These are phyloP conservation scores for Stylonectria norvegica DNA, from an alignment of 2,329 filamentous ascomycete genomes.

Conservation along the genomic window DNA sequence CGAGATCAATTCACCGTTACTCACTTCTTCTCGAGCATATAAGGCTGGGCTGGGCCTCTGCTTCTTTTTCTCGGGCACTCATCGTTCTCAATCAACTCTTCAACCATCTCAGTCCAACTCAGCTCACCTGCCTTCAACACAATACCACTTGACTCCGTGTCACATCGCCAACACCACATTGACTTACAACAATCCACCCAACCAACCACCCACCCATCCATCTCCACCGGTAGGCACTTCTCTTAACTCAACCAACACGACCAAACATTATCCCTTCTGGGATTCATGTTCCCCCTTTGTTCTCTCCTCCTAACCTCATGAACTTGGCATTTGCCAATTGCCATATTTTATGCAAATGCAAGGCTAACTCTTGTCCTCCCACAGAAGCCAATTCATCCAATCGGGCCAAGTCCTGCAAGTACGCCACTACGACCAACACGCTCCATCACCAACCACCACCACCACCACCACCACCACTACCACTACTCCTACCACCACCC, in stretches of 20 bases:
- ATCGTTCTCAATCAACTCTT: constrained; percentile 7
- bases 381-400: constrained; percentile 20
- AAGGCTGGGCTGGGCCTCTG: constrained; percentile 3
- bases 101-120: constrained; percentile 19
- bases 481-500: constrained; percentile 3
- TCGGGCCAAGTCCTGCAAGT: constrained; percentile 15
- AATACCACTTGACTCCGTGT: neutral
- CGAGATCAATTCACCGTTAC: constrained; percentile 7
- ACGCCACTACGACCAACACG: constrained; percentile 5
- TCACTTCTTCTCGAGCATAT: constrained; percentile 7
- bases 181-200: constrained; percentile 1
- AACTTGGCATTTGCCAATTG: neutral
- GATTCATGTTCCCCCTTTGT: neutral
- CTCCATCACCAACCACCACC: constrained; percentile 13
- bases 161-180: neutral
- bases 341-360: constrained; percentile 12
- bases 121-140: constrained; percentile 6
- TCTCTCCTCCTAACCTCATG: neutral
- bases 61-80: constrained; percentile 4
- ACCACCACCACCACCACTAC: constrained; percentile 13
- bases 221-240: constrained; percentile 3
- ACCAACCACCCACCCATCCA: constrained; percentile 1
- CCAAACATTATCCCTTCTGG: too few relatives aligned
- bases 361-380: constrained; percentile 22
- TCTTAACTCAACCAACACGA: neutral